Base-by-base conservation (phyloP, 805 yeast genomes). In the Metschnikowia koreensis region DNA sequence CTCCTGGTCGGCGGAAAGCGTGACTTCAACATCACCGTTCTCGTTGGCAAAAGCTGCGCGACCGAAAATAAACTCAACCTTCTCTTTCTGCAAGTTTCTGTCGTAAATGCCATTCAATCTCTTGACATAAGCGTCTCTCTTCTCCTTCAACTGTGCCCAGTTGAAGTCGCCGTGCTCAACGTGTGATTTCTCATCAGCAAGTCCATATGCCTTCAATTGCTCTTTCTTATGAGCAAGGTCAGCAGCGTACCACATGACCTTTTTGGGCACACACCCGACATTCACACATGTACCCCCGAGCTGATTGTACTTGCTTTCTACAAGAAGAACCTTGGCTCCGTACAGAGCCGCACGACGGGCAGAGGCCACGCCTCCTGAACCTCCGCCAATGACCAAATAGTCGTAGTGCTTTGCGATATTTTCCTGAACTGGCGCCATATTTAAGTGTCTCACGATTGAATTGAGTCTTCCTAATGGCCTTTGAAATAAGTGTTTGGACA, bases 251-350 rank as follows among this genome's bases (percentile, higher is more conserved):
- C 99, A 94, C 97, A 94, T 92, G 43, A 94, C 90, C 69, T 94
- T 94, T 78, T 94, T 94, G 44, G 99, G 99, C 45, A 94, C 99
- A 79, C 99, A 94, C 17, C 99, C 99, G 41, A 93, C 98, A 68
- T 94, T 94, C 56, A 94, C 99, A 80, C 99, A 94, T 40, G 99
- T 94, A 29, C 99, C 99, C 53, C 99, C 99, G 71, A 94, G 80
- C 61, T 69, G 70, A 47, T 70, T 59, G 57, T 77, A 85, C 48
- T 83, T 81, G 39, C 89, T 82, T 70, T 94, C 99, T 48, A 94
- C 78, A 17, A 94, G 65, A 48, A 92, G 75, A 1, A 94, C 86
- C 60, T 90, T 89, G 27, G 96, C 96, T 27, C 99, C 99, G 61
- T 92, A 83, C 33, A 83, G 80, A 37, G 98, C 97, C 11, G 99